These are phyloP conservation scores for Setaria viridis DNA, from an alignment of 202 grass and related monocot genomes.

Conservation along the genomic window DNA sequence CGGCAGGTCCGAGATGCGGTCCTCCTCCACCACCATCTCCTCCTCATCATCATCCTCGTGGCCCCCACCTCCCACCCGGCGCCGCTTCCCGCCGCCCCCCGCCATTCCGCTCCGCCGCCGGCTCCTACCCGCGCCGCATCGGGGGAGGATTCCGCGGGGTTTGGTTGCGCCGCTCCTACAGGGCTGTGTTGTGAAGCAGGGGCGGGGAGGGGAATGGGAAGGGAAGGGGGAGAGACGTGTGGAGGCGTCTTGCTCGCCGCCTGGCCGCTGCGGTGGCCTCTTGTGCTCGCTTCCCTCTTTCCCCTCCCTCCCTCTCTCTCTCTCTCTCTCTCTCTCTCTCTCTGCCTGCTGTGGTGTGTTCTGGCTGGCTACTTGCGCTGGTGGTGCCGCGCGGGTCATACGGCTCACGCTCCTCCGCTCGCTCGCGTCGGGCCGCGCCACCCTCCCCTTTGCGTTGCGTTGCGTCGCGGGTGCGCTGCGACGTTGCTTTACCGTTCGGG, in stretches of 20 bases:
- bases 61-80: not conserved
- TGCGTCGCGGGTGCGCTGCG: not conserved
- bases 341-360: not conserved
- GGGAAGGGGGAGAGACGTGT: constrained; percentile 54
- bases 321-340: not conserved
- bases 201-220: not conserved
- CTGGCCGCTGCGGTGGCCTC: constrained; percentile 30
- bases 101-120: not conserved
- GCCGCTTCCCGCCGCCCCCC: not conserved
- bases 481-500: constrained; percentile 27
- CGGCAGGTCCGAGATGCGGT: constrained; percentile 75
- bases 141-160: constrained; percentile 30
- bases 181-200: not conserved
- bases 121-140: constrained; percentile 28
- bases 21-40: not conserved
- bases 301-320: not conserved
- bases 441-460: not conserved
- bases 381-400: not conserved
- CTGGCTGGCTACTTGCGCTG: constrained; percentile 18
- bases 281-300: constrained; percentile 35
- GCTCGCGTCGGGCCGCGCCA: not conserved
- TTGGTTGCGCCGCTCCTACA: not conserved
- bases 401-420: not conserved
- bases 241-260: constrained; percentile 44
- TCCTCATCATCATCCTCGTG: not conserved